Conservation (phyloP, 139 green algal species). For the Auxenochlorella protothecoides region DNA sequence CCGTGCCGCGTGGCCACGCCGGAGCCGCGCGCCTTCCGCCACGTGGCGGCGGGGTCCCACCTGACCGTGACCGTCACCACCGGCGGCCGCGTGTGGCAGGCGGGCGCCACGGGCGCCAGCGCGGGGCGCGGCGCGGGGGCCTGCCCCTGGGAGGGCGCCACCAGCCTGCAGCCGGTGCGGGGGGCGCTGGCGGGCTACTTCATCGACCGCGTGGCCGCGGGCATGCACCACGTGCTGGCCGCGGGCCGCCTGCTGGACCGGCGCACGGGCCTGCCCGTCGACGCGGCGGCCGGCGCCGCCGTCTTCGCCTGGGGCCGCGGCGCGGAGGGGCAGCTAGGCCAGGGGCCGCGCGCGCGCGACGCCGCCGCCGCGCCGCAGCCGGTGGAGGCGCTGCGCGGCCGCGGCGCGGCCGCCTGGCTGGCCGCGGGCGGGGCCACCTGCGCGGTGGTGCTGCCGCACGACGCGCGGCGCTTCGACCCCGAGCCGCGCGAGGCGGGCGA, state of each 20-base stretch:
- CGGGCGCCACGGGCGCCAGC: slow-evolving; percentile 56
- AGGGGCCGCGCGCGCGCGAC: slow-evolving; percentile 2
- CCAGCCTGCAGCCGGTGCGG: slow-evolving; percentile 11
- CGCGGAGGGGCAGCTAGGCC: slow-evolving; percentile 61
- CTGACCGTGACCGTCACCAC: slow-evolving; percentile 63
- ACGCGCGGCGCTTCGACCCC: slow-evolving; percentile 20
- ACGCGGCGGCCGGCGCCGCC: slow-evolving; percentile 2
- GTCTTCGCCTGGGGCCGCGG: slow-evolving; percentile 63
- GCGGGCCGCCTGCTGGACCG: slow-evolving; percentile 33
- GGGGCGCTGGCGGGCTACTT: slow-evolving; percentile 18
- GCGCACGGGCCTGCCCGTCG: slow-evolving; percentile 4
- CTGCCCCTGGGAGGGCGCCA: slow-evolving; percentile 37
- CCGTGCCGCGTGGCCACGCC: slow-evolving; percentile 24
- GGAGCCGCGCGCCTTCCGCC: slow-evolving; percentile 11
- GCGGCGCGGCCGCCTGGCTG: not conserved
- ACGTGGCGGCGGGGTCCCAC: slow-evolving; percentile 63
- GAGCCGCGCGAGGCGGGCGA: slow-evolving; percentile 20
- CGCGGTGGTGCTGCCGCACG: slow-evolving; percentile 57
- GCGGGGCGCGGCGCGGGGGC: not conserved
- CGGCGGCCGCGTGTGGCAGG: slow-evolving; percentile 62
- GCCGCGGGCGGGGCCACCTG: slow-evolving; percentile 40
- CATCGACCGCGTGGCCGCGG: slow-evolving; percentile 43
- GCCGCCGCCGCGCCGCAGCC: slow-evolving; percentile 40
- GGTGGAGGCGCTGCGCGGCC: slow-evolving; percentile 25
- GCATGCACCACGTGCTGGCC: slow-evolving; percentile 52